These are phyloP conservation scores for Coffea canephora DNA, from an alignment of 257 asterid genomes.

Conservation along the genomic window DNA sequence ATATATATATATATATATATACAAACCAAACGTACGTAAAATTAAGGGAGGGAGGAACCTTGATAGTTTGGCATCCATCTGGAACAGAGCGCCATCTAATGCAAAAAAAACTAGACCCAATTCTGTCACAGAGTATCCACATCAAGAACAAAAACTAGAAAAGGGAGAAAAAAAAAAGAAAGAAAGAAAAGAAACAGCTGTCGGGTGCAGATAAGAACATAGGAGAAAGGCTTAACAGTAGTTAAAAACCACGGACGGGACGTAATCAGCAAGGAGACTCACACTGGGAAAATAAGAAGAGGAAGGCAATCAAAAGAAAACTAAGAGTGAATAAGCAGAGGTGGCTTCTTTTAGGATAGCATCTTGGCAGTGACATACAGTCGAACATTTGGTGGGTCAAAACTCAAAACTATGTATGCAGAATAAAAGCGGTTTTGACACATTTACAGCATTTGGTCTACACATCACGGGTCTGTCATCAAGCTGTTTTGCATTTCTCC, in stretches of 20 bases:
- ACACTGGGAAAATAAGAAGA: background rate
- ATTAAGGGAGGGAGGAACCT: slow-evolving; percentile 10
- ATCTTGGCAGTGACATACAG: background rate
- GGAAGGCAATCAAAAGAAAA: background rate
- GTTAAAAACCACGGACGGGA: background rate
- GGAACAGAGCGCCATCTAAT: slow-evolving; percentile 13
- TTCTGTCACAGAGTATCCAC: background rate
- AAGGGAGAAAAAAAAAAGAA: background rate
- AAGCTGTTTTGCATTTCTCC: too few species aligned
- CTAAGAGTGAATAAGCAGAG: too few species aligned
- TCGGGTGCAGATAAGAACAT: background rate
- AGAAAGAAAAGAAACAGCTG: background rate
- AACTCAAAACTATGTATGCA: too few species aligned
- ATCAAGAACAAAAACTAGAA: background rate
- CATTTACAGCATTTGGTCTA: too few species aligned
- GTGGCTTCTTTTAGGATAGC: too few species aligned
- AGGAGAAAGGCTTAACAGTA: background rate
- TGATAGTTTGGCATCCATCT: background rate
- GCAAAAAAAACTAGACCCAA: background rate
- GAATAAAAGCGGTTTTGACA: background rate
- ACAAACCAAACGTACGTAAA: background rate
- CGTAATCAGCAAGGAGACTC: background rate
- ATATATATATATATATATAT: too few species aligned
- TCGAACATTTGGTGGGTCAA: slow-evolving; percentile 9
- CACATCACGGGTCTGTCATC: too few species aligned